Conservation (phyloP, 2,329 filamentous ascomycete genomes). For the Teratosphaeria nubilosa region DNA sequence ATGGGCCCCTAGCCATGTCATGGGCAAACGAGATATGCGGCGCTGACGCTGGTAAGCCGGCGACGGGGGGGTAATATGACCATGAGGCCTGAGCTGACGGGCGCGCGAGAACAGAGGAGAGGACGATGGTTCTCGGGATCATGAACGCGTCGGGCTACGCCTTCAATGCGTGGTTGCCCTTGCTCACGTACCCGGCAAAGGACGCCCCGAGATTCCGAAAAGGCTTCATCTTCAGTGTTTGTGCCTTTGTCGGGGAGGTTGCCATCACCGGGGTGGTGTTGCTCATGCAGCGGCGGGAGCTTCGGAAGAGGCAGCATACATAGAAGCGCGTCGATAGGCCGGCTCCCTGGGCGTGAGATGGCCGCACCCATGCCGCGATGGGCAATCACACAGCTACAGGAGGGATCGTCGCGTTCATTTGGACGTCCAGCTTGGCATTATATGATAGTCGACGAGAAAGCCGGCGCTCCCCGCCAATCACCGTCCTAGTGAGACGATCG, state of each 20-base stretch:
- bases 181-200: slow-evolving; percentile 26
- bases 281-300: slow-evolving; percentile 13
- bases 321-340: no score
- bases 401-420: no score
- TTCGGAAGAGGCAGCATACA: slow-evolving; percentile 1
- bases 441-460: no score
- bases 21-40: slow-evolving; percentile 32
- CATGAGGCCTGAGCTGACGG: background rate
- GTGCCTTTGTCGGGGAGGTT: slow-evolving; percentile 14
- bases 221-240: slow-evolving; percentile 15
- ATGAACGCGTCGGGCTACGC: slow-evolving; percentile 65
- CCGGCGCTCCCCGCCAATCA: no score
- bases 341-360: no score
- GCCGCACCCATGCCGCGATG: background rate
- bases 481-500: no score
- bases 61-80: background rate
- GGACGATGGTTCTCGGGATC: slow-evolving; percentile 52
- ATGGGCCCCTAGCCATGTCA: slow-evolving; percentile 25
- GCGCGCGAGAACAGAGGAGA: slow-evolving; percentile 43
- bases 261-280: slow-evolving; percentile 15
- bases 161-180: slow-evolving; percentile 58
- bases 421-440: no score
- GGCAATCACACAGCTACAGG: no score
- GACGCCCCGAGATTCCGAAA: slow-evolving; percentile 14
- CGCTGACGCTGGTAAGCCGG: background rate